Base-by-base conservation (phyloP, 441 rosid species). In the Gossypium schwendimanii region DNA sequence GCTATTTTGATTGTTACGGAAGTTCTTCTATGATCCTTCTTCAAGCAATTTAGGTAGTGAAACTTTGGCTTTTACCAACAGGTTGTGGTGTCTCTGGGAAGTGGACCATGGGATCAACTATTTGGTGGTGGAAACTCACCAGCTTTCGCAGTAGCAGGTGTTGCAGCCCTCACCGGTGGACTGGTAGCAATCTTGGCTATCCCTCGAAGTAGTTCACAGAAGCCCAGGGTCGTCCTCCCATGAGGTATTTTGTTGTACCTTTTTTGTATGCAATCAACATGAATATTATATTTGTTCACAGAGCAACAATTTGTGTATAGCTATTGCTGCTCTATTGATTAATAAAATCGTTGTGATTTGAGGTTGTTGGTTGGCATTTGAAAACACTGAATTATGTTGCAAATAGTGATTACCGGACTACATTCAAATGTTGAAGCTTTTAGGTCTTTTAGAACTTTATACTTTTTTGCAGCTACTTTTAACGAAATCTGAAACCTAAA, bases 31-130 rank as follows among this genome's bases (percentile, higher is more conserved):
- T 2, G 23, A 26, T 64, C 6, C 14, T 72, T 44, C 71, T 66
- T 81, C 72, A 7, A 52, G 10, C 60, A 26, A 54, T 55, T 68
- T 61, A 53, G 36, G 17, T 15, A 18, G 11, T 57, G 53, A 20
- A 47, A 70, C 44, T 73, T 69, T 52, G 39, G 33, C 41, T 44
- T 23, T 70, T 67, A 41, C 59, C 69, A 74, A 70, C 84, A 93
- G 97, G 90, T 93, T 57, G 74, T 93, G 63, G 93, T 95, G 70
- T 92, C 99, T 54, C 63, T 89, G 72, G 98, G 96, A 69, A 84
- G 90, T 90, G 99, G 95, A 20, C 98, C 96, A 23, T 91, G 95
- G 95, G 97, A 95, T 85, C 92, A 91, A 82, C 84, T 95, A 57
- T 90, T 91, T 75, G 99, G 99, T 20, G 98, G 97, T 67, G 99